Percentiles rank a stretch among this genome's conserved stretches.
phyloP scores from a whole-genome alignment of 768 basidiomycete species.

The Mycena leptocephala region DNA sequence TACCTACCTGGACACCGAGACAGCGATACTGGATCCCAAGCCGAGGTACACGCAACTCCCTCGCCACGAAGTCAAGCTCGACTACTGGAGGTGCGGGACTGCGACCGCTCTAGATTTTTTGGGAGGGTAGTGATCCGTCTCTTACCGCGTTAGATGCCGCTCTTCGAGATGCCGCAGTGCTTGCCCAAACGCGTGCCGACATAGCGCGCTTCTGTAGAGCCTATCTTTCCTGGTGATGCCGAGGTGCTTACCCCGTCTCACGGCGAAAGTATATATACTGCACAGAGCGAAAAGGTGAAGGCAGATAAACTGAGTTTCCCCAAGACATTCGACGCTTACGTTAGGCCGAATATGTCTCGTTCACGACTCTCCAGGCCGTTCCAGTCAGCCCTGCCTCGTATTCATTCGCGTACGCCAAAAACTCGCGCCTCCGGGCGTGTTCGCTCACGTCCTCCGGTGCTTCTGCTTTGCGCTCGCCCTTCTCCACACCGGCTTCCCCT shows the following conservation, averaged over 20 bases:
- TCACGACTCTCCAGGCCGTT: constrained; percentile 6
- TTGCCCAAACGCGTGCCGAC: constrained; percentile 11
- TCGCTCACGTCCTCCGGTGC: constrained; percentile 13
- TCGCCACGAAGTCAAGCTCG: too few species aligned
- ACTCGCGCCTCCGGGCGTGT: constrained; percentile 1
- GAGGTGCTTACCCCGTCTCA: constrained; percentile 11
- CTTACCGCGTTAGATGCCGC: constrained; percentile 6
- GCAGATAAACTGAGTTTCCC: constrained; percentile 11
- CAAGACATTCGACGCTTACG: constrained; percentile 4
- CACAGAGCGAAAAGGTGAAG: constrained; percentile 4
- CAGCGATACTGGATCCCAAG: too few species aligned
- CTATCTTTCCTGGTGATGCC: constrained; percentile 13
- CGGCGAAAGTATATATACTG: constrained; percentile 7
- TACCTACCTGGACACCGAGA: too few species aligned
- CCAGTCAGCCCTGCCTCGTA: neutral
- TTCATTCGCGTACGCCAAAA: constrained; percentile 14
- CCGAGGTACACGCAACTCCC: too few species aligned
- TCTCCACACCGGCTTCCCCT: constrained; percentile 17
- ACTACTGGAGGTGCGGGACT: too few species aligned
- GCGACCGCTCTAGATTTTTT: neutral
- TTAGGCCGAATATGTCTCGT: constrained; percentile 12
- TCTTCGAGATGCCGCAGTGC: constrained; percentile 10
- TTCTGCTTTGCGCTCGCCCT: constrained; percentile 11
- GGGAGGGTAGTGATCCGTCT: constrained; percentile 4
- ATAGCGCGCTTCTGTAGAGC: constrained; percentile 8